Percentiles rank a stretch among this genome's conserved stretches.
These are phyloP conservation scores for Adenanthera pavonina DNA, from an alignment of 306 rosid species.

Conservation along the genomic window DNA sequence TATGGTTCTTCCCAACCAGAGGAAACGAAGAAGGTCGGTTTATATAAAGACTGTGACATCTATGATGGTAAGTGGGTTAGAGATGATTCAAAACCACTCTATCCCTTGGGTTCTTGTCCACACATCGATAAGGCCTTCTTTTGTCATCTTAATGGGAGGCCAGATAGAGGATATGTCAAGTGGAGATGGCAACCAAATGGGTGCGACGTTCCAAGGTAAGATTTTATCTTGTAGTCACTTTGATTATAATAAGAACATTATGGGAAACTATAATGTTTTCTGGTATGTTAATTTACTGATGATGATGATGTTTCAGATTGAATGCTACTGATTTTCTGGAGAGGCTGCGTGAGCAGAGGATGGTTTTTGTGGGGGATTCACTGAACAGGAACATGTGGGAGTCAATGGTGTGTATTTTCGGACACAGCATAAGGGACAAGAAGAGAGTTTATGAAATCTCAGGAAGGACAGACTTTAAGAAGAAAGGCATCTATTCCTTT, in stretches of 20 bases:
- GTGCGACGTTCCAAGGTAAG: conserved; percentile 84
- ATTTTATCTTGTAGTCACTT: background rate
- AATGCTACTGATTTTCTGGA: conserved; percentile 92
- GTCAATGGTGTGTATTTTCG: conserved; percentile 82
- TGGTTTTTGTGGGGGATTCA: conserved; percentile 95
- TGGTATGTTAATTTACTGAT: conserved; percentile 31
- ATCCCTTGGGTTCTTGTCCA: conserved; percentile 86
- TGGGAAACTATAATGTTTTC: conserved; percentile 2
- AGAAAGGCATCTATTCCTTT: conserved; percentile 80
- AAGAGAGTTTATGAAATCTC: conserved; percentile 73
- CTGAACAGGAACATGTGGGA: conserved; percentile 98
- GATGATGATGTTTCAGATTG: conserved; percentile 53
- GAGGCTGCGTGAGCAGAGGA: conserved; percentile 68
- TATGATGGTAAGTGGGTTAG: conserved; percentile 88
- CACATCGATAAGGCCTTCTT: conserved; percentile 70
- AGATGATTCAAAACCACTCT: conserved; percentile 81
- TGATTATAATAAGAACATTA: background rate
- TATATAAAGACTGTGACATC: conserved; percentile 60
- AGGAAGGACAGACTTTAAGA: conserved; percentile 79
- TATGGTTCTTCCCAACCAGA: conserved; percentile 3
- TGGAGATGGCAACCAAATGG: conserved; percentile 96
- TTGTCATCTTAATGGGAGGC: conserved; percentile 79
- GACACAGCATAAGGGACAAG: conserved; percentile 64
- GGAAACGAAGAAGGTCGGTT: conserved; percentile 35
- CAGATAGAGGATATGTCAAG: conserved; percentile 68